Base-by-base conservation (phyloP, 768 basidiomycete genomes). In the Suillus ampliporus region DNA sequence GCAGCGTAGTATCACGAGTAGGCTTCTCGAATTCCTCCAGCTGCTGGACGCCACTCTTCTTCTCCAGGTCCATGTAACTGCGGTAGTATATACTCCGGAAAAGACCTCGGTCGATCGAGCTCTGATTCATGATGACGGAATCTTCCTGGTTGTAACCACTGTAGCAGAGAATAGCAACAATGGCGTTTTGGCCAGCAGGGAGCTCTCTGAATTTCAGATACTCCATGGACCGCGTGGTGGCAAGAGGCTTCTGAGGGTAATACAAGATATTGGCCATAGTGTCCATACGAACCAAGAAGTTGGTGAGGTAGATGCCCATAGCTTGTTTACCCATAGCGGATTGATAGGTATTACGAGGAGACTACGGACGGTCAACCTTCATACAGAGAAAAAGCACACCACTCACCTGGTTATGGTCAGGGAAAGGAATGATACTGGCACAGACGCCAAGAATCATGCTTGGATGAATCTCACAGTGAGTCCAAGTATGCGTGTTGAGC, bases 271-370 rank as follows among this genome's bases (percentile, higher is more conserved):
- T 99, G 68, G 97, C 95, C 97, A 99, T 99, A 11, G 97, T 99
- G 76, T 99, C 97, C 95, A 99, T 97, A 59, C 97, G 94, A 68
- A 98, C 91, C 68, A 97, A 86, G 84, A 97, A 99, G 78, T 99
- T 99, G 40, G 97, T 99, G 40, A 99, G 84, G 78, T 92, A 97
- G 67, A 99, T 95, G 57, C 97, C 97, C 97, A 99, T 99, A 13
- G 97, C 97, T 87, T 99, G 97, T 80, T 99, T 99, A 69, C 97
- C 97, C 97, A 99, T 99, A 58, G 97, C 97, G 50, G 97, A 99
- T 80, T 99, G 97, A 73, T 99, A 99, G 5, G 97, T 99, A 74
- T 99, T 99, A 88, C 97, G 97, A 67, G 97, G 97, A 63, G 97
- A 99, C 94, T 99, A 11, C 37, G 59, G 35, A 62, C 21, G 68